Conservation (phyloP, 1,284 basidiomycete genomes). For the Microbotryomycetes sp. region DNA sequence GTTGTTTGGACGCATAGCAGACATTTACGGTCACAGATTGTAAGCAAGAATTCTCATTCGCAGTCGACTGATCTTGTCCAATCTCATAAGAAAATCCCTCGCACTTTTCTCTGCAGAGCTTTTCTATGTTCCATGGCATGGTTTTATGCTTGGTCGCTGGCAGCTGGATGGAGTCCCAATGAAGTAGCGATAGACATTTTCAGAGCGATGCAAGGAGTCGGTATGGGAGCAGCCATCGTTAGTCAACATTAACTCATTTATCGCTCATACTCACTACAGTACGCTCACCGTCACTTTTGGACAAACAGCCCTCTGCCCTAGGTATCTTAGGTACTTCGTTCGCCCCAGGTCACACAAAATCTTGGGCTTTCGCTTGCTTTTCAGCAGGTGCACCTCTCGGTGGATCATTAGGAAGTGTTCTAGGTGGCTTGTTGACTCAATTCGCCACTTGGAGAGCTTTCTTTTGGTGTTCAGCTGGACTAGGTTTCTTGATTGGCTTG, state of each 20-base stretch:
- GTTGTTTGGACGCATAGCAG: conserved; percentile 62
- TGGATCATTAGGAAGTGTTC: conserved; percentile 57
- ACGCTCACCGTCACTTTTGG: not conserved
- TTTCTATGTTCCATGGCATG: conserved; percentile 39
- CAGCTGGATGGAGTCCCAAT: conserved; percentile 38
- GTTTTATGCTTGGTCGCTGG: conserved; percentile 39
- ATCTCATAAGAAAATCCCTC: conserved; percentile 11
- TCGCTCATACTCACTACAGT: not conserved
- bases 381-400: conserved; percentile 69
- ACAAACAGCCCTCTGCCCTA: conserved; percentile 21
- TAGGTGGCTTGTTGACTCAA: conserved; percentile 66
- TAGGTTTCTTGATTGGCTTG: conserved; percentile 51
- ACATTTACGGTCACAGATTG: conserved; percentile 62
- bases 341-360: conserved; percentile 41
- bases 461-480: conserved; percentile 55
- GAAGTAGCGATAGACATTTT: conserved; percentile 39
- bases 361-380: conserved; percentile 39
- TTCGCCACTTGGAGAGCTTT: conserved; percentile 59
- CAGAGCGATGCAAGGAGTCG: conserved; percentile 32
- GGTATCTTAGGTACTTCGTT: conserved; percentile 40
- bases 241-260: not conserved
- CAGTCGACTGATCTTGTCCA: not conserved
- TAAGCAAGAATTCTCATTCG: conserved; percentile 6
- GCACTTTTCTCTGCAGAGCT: not conserved
- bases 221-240: conserved; percentile 14